Percentiles rank a stretch among this genome's conserved stretches.
Conservation (phyloP, 805 yeast genomes). For the Yarrowia sp. region DNA sequence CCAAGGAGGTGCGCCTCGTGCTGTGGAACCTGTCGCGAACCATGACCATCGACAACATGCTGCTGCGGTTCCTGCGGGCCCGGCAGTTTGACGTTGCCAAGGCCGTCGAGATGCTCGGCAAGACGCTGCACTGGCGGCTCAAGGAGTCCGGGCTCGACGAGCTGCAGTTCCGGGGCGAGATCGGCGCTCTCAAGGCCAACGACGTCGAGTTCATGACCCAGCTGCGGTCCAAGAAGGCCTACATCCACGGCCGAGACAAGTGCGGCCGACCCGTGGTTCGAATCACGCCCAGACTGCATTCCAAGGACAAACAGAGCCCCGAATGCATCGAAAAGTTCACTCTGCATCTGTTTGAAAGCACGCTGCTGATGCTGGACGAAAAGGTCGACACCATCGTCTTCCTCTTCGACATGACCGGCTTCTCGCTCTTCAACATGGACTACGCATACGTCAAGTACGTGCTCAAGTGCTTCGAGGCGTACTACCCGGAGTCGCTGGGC, state of each 20-base stretch:
- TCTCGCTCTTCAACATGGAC: conserved; percentile 82
- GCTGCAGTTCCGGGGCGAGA: conserved; percentile 62
- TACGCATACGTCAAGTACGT: conserved; percentile 78
- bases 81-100: conserved; percentile 86
- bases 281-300: conserved; percentile 63
- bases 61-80: conserved; percentile 86
- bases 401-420: conserved; percentile 76
- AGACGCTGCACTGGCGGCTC: conserved; percentile 91
- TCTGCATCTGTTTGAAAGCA: conserved; percentile 69
- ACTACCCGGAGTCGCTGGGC: conserved; percentile 82
- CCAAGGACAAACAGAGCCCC: conserved; percentile 60
- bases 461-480: conserved; percentile 80
- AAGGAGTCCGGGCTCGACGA: conserved; percentile 83
- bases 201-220: conserved; percentile 85
- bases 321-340: conserved; percentile 71
- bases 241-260: conserved; percentile 93
- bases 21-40: conserved; percentile 52
- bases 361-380: conserved; percentile 57
- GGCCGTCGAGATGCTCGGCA: conserved; percentile 81
- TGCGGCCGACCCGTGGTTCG: conserved; percentile 94
- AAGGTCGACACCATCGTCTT: conserved; percentile 71
- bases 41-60: conserved; percentile 70
- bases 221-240: conserved; percentile 93
- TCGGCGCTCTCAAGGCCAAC: conserved; percentile 69
- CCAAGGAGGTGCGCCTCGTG: conserved; percentile 40